Evolutionary conservation across 768 basidiomycete species (phyloP), one percentile per base, ranked within the genome.

Genomic region (Chalciporus piperatus): DNA sequence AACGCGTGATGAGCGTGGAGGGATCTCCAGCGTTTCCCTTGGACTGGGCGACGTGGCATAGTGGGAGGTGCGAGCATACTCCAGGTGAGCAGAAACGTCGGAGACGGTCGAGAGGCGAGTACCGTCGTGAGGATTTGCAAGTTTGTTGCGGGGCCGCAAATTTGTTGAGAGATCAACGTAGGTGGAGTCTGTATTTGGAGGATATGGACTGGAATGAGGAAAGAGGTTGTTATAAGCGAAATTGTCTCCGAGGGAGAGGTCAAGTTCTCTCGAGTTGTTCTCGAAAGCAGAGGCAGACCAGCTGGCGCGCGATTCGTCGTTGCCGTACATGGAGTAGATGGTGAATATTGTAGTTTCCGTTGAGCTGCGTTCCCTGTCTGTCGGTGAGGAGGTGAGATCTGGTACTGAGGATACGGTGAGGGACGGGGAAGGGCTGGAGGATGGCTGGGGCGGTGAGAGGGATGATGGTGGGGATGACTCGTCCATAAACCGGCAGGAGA

Each of bases 321-420:
- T 84, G 47, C 82, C 82, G 66, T 92, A 92, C 89, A 91, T 91
- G 44, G 87, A 89, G 67, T 90, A 92, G 50, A 92, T 92, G 47
- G 87, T 84, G 64, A 86, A 82, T 63, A 92, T 87, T 12, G 88
- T 82, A 44, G 85, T 82, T 60, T 89, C 88, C 12, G 86, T 82
- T 0, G 85, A 84, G 50, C 72, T 74, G 6, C 83, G 79, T 17
- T 75, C 77, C 59, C 71, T 72, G 45, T 73, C 73, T 19, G 57
- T 57, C 9, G 65, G 60, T 45, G 65, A 69, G 41, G 60, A 59
- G 48, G 61, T 67, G 64, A 69, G 70, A 55, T 65, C 74, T 55
- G 75, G 71, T 40, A 69, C 58, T 39, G 73, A 63, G 48, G 69
- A 64, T 22, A 69, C 64, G 11, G 67, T 58, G 33, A 68, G 56